Conservation (phyloP, 306 rosid species). For the Pterocarpus santalinus region DNA sequence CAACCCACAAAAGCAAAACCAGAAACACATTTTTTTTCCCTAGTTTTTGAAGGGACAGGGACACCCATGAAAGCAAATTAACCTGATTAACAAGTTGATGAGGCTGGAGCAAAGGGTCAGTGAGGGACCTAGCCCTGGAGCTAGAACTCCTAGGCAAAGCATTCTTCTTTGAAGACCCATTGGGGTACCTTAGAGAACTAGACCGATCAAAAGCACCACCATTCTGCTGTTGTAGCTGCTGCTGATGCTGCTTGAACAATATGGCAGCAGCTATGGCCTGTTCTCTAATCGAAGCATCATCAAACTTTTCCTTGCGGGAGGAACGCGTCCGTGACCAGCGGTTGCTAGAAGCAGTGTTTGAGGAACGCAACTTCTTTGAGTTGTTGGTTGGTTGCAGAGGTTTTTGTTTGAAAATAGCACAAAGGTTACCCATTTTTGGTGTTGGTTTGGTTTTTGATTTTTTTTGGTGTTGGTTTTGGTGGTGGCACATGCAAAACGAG, state of each 20-base stretch:
- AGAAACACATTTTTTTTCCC: not conserved
- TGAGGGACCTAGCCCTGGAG: slow-evolving; percentile 83
- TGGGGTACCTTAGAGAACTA: slow-evolving; percentile 75
- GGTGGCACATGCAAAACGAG: not conserved
- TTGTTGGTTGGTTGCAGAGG: slow-evolving; percentile 46
- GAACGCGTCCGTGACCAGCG: slow-evolving; percentile 64
- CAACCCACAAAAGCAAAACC: not conserved
- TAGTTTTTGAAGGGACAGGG: not conserved
- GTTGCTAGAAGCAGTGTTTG: slow-evolving; percentile 58
- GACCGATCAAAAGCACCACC: slow-evolving; percentile 73
- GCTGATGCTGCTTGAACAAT: slow-evolving; percentile 74
- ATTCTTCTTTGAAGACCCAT: slow-evolving; percentile 65
- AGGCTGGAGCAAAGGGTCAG: slow-evolving; percentile 93
- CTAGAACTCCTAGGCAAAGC: slow-evolving; percentile 85
- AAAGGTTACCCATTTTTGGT: slow-evolving; percentile 83
- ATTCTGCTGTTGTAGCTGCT: slow-evolving; percentile 63
- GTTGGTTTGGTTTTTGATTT: not conserved
- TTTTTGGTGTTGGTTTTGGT: not conserved
- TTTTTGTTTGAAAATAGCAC: slow-evolving; percentile 65
- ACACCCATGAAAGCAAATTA: not conserved
- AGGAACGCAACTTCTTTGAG: slow-evolving; percentile 62
- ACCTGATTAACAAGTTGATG: slow-evolving; percentile 91
- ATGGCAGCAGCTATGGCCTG: slow-evolving; percentile 94
- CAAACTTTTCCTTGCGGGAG: slow-evolving; percentile 65
- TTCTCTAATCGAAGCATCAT: slow-evolving; percentile 66